A percentile compares a stretch with the other conserved stretches of the same genome.
phyloP scores from a whole-genome alignment of 1,139 yeast genomes.

The Protomyces gravidus region DNA sequence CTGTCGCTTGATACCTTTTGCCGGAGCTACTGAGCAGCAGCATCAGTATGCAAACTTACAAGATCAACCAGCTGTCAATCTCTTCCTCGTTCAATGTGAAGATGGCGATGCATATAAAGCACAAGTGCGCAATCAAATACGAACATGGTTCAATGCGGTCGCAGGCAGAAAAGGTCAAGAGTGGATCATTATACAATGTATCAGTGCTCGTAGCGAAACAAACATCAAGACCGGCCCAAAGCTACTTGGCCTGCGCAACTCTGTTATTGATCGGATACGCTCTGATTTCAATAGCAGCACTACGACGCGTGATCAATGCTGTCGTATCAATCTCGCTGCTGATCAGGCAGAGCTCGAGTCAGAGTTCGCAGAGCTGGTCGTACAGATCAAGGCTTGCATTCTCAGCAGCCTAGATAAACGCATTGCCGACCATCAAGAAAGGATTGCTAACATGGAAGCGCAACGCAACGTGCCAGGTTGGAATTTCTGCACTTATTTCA shows the following conservation, averaged over 20 bases:
- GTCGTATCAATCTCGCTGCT: slow-evolving; percentile 41
- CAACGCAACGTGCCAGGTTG: slow-evolving; percentile 43
- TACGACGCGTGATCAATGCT: slow-evolving; percentile 39
- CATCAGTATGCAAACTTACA: slow-evolving; percentile 37
- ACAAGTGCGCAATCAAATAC: slow-evolving; percentile 72
- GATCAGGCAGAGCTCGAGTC: slow-evolving; percentile 42
- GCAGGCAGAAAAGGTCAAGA: slow-evolving; percentile 49
- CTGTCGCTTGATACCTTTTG: background rate
- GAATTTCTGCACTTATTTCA: slow-evolving; percentile 48
- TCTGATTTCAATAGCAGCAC: slow-evolving; percentile 55
- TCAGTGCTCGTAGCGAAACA: slow-evolving; percentile 27
- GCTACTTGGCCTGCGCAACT: slow-evolving; percentile 49
- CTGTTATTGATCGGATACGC: slow-evolving; percentile 60
- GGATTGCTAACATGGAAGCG: slow-evolving; percentile 41
- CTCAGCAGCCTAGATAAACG: slow-evolving; percentile 55
- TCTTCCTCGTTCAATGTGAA: slow-evolving; percentile 66
- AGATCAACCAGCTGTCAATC: slow-evolving; percentile 55
- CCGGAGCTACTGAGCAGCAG: background rate
- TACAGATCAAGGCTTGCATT: slow-evolving; percentile 50
- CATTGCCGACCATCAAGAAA: slow-evolving; percentile 45
- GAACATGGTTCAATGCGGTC: slow-evolving; percentile 69
- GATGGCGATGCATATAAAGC: slow-evolving; percentile 69
- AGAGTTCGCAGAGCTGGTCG: slow-evolving; percentile 41
- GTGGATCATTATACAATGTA: slow-evolving; percentile 56
- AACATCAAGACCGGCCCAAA: slow-evolving; percentile 24